phyloP scores from a whole-genome alignment of 2,329 filamentous ascomycete species.

The Colletotrichum lentis region DNA sequence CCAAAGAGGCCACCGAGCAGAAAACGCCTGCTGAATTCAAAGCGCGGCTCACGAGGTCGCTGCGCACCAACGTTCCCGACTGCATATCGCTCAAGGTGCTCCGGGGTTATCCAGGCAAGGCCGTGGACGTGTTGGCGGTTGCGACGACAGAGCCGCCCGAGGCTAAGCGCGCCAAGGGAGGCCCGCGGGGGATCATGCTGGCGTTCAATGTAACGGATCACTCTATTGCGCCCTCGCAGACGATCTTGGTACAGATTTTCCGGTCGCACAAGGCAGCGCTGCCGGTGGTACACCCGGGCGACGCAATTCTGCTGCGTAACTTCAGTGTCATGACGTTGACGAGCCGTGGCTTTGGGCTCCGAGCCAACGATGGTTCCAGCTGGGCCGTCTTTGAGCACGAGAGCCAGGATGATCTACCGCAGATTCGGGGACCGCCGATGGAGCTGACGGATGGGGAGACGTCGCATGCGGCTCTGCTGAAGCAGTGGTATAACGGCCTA shows the following conservation, averaged over 20 bases:
- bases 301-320: slow-evolving; percentile 65
- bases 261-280: slow-evolving; percentile 66
- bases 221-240: slow-evolving; percentile 58
- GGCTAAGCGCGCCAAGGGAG: slow-evolving; percentile 63
- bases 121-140: slow-evolving; percentile 63
- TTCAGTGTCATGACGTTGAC: slow-evolving; percentile 64
- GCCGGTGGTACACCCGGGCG: slow-evolving; percentile 63
- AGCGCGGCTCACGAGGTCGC: slow-evolving; percentile 55
- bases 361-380: slow-evolving; percentile 62
- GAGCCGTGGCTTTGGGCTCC: slow-evolving; percentile 63
- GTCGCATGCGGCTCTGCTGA: slow-evolving; percentile 58
- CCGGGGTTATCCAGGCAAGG: slow-evolving; percentile 58
- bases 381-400: slow-evolving; percentile 68
- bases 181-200: slow-evolving; percentile 67
- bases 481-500: slow-evolving; percentile 58
- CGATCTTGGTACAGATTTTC: slow-evolving; percentile 66
- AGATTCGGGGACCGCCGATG: slow-evolving; percentile 68
- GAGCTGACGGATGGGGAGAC: slow-evolving; percentile 62
- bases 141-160: slow-evolving; percentile 60
- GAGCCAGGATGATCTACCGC: slow-evolving; percentile 51
- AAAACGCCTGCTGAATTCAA: slow-evolving; percentile 47
- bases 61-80: slow-evolving; percentile 61
- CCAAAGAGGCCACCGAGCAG: background rate
- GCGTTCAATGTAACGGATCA: slow-evolving; percentile 66
- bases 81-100: slow-evolving; percentile 62